These are phyloP conservation scores for Ephemerocybe angulata DNA, from an alignment of 768 basidiomycete genomes.

Conservation along the genomic window DNA sequence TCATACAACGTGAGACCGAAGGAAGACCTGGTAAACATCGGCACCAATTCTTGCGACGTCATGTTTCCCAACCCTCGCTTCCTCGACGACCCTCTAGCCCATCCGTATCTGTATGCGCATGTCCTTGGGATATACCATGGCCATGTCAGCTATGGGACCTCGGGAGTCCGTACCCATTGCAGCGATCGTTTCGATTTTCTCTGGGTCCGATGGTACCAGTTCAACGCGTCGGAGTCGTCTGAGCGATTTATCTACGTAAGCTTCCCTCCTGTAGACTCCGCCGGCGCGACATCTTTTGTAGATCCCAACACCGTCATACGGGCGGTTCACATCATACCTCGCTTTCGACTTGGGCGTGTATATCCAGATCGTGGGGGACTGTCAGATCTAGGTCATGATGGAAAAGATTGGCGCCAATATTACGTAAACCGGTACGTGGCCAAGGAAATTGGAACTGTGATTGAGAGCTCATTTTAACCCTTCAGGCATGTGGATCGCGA, in stretches of 20 bases:
- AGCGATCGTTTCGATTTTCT: neutral
- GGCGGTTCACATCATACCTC: neutral
- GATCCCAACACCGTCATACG: neutral
- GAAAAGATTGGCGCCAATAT: neutral
- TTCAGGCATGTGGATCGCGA: neutral
- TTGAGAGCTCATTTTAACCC: neutral
- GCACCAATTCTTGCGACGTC: neutral
- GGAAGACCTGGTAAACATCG: neutral
- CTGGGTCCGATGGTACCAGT: neutral
- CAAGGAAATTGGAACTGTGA: neutral
- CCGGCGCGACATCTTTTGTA: neutral
- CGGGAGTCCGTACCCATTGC: neutral
- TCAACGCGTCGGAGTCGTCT: neutral
- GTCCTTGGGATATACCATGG: slow-evolving; percentile 20
- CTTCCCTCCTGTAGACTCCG: neutral
- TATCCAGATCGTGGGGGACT: neutral
- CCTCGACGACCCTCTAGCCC: slow-evolving; percentile 1
- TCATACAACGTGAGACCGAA: neutral
- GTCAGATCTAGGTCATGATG: neutral
- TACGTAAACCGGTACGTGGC: neutral
- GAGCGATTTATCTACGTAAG: neutral
- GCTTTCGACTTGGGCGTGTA: neutral
- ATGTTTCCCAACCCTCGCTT: neutral
- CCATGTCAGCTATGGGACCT: slow-evolving; percentile 13
- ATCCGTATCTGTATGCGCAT: slow-evolving; percentile 21